Evolutionary conservation across 352 stramenopile genomes (phyloP).

Genomic region (Globisporangium middletonii): DNA sequence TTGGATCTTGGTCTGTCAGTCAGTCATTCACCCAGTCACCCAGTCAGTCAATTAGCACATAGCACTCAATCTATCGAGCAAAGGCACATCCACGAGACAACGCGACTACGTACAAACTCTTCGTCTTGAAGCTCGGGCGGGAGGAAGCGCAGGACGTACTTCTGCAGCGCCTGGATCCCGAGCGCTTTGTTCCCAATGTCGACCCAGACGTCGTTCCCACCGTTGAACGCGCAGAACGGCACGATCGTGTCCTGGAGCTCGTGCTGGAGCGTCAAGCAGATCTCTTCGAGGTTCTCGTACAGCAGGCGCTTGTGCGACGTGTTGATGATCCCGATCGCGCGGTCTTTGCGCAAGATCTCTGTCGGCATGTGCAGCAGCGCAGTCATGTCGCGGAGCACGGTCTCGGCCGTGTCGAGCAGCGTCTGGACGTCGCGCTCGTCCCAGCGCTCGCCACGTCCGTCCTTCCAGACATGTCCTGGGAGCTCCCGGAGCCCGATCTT

Average conservation of each 20-base stretch:
- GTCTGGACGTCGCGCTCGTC: slow-evolving; percentile 61
- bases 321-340: slow-evolving; percentile 91
- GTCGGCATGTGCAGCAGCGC: slow-evolving; percentile 80
- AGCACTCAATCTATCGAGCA: not conserved
- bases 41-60: not conserved
- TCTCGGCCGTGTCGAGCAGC: slow-evolving; percentile 83
- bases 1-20: slow-evolving; percentile 44
- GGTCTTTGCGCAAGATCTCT: slow-evolving; percentile 90
- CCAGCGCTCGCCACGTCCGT: slow-evolving; percentile 85
- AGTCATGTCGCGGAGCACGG: slow-evolving; percentile 67
- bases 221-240: slow-evolving; percentile 96
- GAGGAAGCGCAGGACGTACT: slow-evolving; percentile 70
- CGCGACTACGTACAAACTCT: slow-evolving; percentile 28
- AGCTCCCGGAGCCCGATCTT: slow-evolving; percentile 64
- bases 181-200: slow-evolving; percentile 96
- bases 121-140: slow-evolving; percentile 74
- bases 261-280: slow-evolving; percentile 89
- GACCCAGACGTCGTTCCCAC: slow-evolving; percentile 94
- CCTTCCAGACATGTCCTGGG: slow-evolving; percentile 63
- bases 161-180: slow-evolving; percentile 89
- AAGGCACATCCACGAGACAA: not conserved
- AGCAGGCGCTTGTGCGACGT: slow-evolving; percentile 67
- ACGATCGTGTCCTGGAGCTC: slow-evolving; percentile 71
- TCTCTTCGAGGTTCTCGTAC: slow-evolving; percentile 94
- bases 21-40: not conserved